phyloP scores from a whole-genome alignment of 768 basidiomycete genomes.

The Termitomyces sp. region DNA sequence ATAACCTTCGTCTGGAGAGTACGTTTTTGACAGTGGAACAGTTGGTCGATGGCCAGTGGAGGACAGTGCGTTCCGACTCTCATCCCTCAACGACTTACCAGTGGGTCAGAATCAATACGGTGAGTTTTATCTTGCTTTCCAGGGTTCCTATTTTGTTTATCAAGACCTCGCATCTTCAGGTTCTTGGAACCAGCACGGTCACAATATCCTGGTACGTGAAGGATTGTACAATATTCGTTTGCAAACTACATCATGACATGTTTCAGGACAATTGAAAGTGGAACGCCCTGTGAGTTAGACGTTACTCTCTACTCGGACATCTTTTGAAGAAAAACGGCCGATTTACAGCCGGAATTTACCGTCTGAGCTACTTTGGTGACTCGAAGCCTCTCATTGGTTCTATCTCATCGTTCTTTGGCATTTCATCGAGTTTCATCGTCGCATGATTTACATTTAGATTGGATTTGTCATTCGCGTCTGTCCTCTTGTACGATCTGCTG shows the following conservation, averaged over 20 bases:
- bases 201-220: constrained; percentile 55
- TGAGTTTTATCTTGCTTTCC: constrained; percentile 23
- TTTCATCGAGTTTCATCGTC: constrained; percentile 58
- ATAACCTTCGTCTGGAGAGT: constrained; percentile 68
- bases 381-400: constrained; percentile 60
- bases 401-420: constrained; percentile 57
- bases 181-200: constrained; percentile 59
- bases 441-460: constrained; percentile 11
- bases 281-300: constrained; percentile 44
- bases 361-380: constrained; percentile 67
- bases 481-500: not conserved
- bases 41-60: constrained; percentile 45
- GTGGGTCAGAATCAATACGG: constrained; percentile 56
- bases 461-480: not conserved
- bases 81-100: constrained; percentile 69
- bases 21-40: constrained; percentile 70
- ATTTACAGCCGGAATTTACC: constrained; percentile 59
- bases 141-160: not conserved
- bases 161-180: constrained; percentile 22
- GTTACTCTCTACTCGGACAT: not conserved
- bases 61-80: constrained; percentile 61
- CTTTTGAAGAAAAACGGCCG: not conserved
- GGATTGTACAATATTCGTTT: not conserved
- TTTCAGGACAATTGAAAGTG: constrained; percentile 56
- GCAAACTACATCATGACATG: constrained; percentile 7